These are phyloP conservation scores for Apiospora kogelbergensis DNA, from an alignment of 2,329 filamentous ascomycete species.

Conservation along the genomic window DNA sequence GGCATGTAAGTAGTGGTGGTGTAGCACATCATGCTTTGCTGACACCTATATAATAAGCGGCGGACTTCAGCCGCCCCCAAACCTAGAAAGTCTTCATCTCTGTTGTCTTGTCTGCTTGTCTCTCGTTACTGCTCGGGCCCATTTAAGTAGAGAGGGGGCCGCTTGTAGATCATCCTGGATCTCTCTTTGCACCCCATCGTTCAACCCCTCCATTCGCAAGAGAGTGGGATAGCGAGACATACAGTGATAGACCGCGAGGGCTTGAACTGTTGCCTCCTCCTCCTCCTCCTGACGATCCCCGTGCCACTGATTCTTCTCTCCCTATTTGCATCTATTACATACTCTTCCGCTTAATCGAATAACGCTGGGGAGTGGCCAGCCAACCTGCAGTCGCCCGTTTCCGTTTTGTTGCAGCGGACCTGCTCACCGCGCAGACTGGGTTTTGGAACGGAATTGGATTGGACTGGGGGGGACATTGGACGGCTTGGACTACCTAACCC, in stretches of 20 bases:
- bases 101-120: neutral
- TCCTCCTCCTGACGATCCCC: neutral
- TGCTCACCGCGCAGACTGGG: conserved; percentile 4
- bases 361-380: neutral
- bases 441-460: neutral
- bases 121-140: neutral
- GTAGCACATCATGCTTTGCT: conserved; percentile 1
- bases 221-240: neutral
- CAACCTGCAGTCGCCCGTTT: neutral
- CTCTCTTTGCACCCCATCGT: conserved; percentile 2
- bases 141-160: neutral
- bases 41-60: conserved; percentile 8
- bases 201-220: conserved; percentile 1
- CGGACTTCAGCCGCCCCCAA: conserved; percentile 6
- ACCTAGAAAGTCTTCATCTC: neutral
- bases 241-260: conserved; percentile 2
- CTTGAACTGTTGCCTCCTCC: conserved; percentile 5
- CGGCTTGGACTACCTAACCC: neutral
- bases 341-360: conserved; percentile 8
- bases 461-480: neutral
- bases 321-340: neutral
- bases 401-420: neutral
- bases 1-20: neutral
- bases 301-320: neutral
- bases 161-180: neutral